Conservation (phyloP, 139 green algal genomes). For the Micromonas commoda region DNA sequence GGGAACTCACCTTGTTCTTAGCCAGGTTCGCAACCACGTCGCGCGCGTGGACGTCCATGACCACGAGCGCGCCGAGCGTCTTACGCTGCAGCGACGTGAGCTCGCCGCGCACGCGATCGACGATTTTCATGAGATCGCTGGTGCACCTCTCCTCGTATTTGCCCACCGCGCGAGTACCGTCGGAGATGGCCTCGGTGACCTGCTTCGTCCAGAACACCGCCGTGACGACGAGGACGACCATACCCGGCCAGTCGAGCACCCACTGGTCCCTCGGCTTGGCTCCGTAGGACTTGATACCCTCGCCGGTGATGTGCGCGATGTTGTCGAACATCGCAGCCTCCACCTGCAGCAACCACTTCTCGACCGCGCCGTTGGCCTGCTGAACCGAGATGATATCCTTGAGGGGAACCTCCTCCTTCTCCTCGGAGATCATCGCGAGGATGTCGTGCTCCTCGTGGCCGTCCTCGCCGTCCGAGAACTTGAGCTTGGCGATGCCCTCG, state of each 20-base stretch:
- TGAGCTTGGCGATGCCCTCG: slow-evolving; percentile 45
- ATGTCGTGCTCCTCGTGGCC: slow-evolving; percentile 40
- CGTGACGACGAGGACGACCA: slow-evolving; percentile 46
- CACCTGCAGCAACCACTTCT: slow-evolving; percentile 62
- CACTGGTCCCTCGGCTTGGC: slow-evolving; percentile 41
- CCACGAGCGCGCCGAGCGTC: slow-evolving; percentile 49
- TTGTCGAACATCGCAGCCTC: slow-evolving; percentile 56
- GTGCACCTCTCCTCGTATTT: slow-evolving; percentile 54
- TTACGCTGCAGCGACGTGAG: slow-evolving; percentile 72
- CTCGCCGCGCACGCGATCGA: slow-evolving; percentile 55
- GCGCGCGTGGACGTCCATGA: slow-evolving; percentile 47
- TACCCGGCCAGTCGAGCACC: slow-evolving; percentile 52
- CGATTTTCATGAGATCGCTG: slow-evolving; percentile 42
- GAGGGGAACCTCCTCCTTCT: slow-evolving; percentile 55
- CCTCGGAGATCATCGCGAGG: slow-evolving; percentile 46
- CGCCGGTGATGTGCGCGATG: slow-evolving; percentile 35
- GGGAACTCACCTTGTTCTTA: slow-evolving; percentile 9
- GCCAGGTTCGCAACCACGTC: slow-evolving; percentile 35
- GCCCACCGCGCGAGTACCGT: slow-evolving; percentile 29
- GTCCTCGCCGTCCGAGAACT: slow-evolving; percentile 42
- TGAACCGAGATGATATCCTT: slow-evolving; percentile 46
- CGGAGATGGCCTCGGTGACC: slow-evolving; percentile 26
- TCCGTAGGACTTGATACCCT: slow-evolving; percentile 36
- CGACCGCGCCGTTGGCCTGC: slow-evolving; percentile 52
- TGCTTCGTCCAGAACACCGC: slow-evolving; percentile 46